phyloP scores from a whole-genome alignment of 768 basidiomycete species.

The Suillus sp. region DNA sequence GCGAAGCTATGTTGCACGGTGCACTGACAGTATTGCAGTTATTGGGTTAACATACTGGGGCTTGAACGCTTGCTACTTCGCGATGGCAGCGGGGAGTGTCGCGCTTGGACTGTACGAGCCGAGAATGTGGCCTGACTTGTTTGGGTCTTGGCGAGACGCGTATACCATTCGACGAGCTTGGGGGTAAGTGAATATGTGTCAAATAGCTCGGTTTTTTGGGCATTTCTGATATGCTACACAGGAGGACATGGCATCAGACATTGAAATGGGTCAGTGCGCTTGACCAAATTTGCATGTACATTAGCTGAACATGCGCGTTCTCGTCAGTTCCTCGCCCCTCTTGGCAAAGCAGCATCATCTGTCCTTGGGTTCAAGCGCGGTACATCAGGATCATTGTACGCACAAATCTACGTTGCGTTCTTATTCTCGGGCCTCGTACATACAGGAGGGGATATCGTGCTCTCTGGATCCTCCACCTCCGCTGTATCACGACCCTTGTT shows the following conservation, averaged over 20 bases:
- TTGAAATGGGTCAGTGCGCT: conserved; percentile 34
- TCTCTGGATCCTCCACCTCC: conserved; percentile 3
- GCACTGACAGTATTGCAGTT: background rate
- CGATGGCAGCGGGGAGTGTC: conserved; percentile 6
- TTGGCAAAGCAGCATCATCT: conserved; percentile 30
- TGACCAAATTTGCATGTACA: background rate
- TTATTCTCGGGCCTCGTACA: conserved; percentile 39
- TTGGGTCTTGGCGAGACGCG: conserved; percentile 35
- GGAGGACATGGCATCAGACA: conserved; percentile 42
- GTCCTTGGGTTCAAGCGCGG: conserved; percentile 28
- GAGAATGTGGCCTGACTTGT: conserved; percentile 40
- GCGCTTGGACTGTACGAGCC: conserved; percentile 9
- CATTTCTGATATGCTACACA: conserved; percentile 12
- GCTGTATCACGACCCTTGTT: conserved; percentile 15
- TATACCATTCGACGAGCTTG: conserved; percentile 43
- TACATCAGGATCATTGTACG: conserved; percentile 27
- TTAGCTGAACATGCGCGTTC: background rate
- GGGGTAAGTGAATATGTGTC: conserved; percentile 35
- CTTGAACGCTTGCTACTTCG: conserved; percentile 7
- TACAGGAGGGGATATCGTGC: conserved; percentile 34
- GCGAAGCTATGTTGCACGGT: conserved; percentile 5
- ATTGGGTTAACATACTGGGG: background rate
- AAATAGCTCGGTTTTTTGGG: background rate
- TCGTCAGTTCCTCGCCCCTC: conserved; percentile 29
- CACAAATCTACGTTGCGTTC: conserved; percentile 40